Percentiles rank a stretch among this genome's conserved stretches.
Conservation (phyloP, 352 stramenopile genomes). For the Globisporangium paddicum region DNA sequence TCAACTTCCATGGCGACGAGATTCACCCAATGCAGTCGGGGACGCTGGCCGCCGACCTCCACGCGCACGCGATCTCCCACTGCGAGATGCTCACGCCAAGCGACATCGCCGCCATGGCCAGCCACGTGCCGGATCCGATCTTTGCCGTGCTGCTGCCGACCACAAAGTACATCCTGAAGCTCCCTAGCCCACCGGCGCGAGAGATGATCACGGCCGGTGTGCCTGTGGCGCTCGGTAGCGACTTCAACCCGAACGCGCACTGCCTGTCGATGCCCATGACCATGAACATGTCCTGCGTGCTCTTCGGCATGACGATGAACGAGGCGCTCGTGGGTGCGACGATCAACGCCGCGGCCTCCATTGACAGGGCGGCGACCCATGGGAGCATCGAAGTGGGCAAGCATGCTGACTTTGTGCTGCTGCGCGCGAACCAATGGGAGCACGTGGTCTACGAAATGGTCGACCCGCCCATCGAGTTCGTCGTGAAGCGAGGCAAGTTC, state of each 20-base stretch:
- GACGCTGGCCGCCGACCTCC: constrained; percentile 49
- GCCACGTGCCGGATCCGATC: constrained; percentile 42
- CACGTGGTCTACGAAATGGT: constrained; percentile 86
- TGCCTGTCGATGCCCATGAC: constrained; percentile 84
- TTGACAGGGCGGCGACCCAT: constrained; percentile 65
- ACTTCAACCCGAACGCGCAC: constrained; percentile 87
- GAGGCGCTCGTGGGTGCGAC: constrained; percentile 77
- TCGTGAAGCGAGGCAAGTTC: constrained; percentile 63
- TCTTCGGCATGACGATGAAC: constrained; percentile 84
- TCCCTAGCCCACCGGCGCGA: constrained; percentile 60
- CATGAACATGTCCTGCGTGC: constrained; percentile 86
- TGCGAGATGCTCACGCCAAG: constrained; percentile 70
- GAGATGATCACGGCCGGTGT: constrained; percentile 68
- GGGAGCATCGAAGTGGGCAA: constrained; percentile 80
- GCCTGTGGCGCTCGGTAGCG: constrained; percentile 68
- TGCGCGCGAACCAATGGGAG: constrained; percentile 73
- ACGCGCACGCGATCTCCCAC: constrained; percentile 65
- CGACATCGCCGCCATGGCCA: constrained; percentile 64
- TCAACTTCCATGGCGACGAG: constrained; percentile 86
- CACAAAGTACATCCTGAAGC: constrained; percentile 82
- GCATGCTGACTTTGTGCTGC: constrained; percentile 58
- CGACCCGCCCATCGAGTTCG: constrained; percentile 69
- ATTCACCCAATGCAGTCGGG: constrained; percentile 70
- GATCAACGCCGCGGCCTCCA: constrained; percentile 81
- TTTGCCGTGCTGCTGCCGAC: constrained; percentile 78